phyloP scores from a whole-genome alignment of 2,329 filamentous ascomycete genomes.

The Cryoendolithus antarcticus region DNA sequence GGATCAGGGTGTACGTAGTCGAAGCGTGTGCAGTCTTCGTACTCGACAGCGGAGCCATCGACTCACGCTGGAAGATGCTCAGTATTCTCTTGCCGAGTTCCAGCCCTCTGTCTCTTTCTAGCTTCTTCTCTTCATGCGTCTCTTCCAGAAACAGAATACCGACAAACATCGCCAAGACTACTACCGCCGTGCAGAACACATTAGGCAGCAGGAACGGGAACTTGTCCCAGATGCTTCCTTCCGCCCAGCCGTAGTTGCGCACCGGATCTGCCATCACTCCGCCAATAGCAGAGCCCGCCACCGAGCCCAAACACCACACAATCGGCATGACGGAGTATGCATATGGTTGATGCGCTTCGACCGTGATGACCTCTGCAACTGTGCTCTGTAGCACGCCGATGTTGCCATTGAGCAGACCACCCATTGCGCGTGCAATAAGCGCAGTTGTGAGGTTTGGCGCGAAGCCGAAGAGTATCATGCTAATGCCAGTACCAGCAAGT shows the following conservation, averaged over 20 bases:
- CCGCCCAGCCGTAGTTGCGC: slow-evolving; percentile 46
- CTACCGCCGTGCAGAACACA: slow-evolving; percentile 69
- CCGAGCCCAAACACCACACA: slow-evolving; percentile 95
- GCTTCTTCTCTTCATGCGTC: slow-evolving; percentile 74
- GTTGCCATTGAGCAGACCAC: slow-evolving; percentile 88
- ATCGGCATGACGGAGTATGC: slow-evolving; percentile 97
- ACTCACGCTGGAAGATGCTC: slow-evolving; percentile 12
- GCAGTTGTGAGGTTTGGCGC: slow-evolving; percentile 70
- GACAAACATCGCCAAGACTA: slow-evolving; percentile 61
- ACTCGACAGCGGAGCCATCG: slow-evolving; percentile 13
- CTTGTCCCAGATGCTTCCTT: slow-evolving; percentile 64
- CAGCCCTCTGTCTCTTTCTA: slow-evolving; percentile 60
- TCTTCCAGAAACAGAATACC: slow-evolving; percentile 86
- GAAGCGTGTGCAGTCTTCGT: slow-evolving; percentile 39
- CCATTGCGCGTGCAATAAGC: slow-evolving; percentile 74
- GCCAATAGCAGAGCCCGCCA: slow-evolving; percentile 82
- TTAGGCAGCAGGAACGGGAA: slow-evolving; percentile 91
- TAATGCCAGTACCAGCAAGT: slow-evolving; percentile 77
- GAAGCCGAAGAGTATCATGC: slow-evolving; percentile 88
- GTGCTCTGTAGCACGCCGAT: slow-evolving; percentile 93
- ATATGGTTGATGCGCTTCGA: slow-evolving; percentile 84
- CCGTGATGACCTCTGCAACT: slow-evolving; percentile 82
- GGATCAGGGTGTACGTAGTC: slow-evolving; percentile 50
- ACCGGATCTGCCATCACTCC: slow-evolving; percentile 82
- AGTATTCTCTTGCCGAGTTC: slow-evolving; percentile 63